Base-by-base conservation (phyloP, 2,329 filamentous ascomycete genomes). In the Colletotrichum horii region DNA sequence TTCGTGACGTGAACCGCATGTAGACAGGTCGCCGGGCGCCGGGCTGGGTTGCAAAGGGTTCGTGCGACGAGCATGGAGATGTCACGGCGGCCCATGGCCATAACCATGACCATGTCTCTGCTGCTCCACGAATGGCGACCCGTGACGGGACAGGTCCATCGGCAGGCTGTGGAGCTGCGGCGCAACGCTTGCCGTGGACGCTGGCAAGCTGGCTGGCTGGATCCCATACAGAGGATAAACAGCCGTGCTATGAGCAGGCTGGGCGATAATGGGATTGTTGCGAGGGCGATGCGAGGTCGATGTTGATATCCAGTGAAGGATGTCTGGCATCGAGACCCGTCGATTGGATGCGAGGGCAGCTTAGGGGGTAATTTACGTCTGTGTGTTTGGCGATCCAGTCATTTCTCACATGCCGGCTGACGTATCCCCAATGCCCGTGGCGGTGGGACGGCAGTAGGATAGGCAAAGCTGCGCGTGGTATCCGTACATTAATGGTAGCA, bases 341-440 rank as follows among this genome's bases (percentile, higher is more conserved):
- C 69, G 43, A 68, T 72, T 75, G 69, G 70, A 26, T 14, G 30
- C 8, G n/a, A 72, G 22, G 36, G 56, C 12, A 34, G 24, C 55
- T 62, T 34, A 14, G 12, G 43, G 67, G 55, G 24, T 16, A 32
- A n/a, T n/a, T 62, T 43, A 52, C 52, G 65, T 52, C 62, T 62
- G 26, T 34, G 38, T 67, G 43, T 52, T 61, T 38, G 61, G 48
- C 15, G 55, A 38, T 55, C 55, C 38, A 11, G 69, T 72, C 69
- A 75, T 32, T 66, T 75, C 62, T 68, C 69, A 73, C n/a, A 19
- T 68, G 38, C 56, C 56, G 9, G 62, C 55, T 67, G 56, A 75
- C 62, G 69, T 67, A 72, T 60, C 48, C 43, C 52, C 60, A 61
- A 52, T 16, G 48, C 30, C 9, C 65, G 22, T 66, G 22, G 24